These are phyloP conservation scores for Wickerhamomyces bisporus DNA, from an alignment of 805 yeast genomes.

Conservation along the genomic window DNA sequence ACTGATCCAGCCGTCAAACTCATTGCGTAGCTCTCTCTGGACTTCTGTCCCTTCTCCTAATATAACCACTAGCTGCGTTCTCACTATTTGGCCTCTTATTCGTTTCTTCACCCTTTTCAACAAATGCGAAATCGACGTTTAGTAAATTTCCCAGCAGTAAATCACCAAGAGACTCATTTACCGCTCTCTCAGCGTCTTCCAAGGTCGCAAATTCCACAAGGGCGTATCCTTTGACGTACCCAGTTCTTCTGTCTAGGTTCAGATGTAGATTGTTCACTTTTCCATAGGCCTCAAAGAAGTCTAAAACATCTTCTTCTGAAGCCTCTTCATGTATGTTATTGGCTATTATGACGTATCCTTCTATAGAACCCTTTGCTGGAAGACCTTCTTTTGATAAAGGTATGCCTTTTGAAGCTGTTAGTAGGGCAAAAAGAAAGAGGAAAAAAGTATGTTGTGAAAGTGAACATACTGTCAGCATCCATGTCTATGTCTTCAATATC, in stretches of 20 bases:
- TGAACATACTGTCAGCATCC: slow-evolving; percentile 5
- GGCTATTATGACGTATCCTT: slow-evolving; percentile 38
- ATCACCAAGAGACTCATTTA: slow-evolving; percentile 24
- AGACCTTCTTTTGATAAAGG: slow-evolving; percentile 12
- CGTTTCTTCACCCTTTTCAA: slow-evolving; percentile 13
- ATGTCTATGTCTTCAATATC: slow-evolving; percentile 3
- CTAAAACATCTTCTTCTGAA: slow-evolving; percentile 38
- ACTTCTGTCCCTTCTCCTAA: slow-evolving; percentile 1
- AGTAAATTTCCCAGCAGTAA: slow-evolving; percentile 30
- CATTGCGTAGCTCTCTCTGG: not conserved
- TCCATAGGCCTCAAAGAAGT: slow-evolving; percentile 38
- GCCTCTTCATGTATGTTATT: slow-evolving; percentile 40
- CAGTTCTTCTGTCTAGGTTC: slow-evolving; percentile 39
- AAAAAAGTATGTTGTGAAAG: no score
- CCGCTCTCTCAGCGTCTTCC: slow-evolving; percentile 31
- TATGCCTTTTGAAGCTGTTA: not conserved
- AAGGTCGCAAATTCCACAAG: slow-evolving; percentile 30
- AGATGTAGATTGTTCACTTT: slow-evolving; percentile 32
- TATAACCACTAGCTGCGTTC: not conserved
- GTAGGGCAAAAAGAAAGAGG: no score
- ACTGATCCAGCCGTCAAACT: no score
- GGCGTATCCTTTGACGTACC: slow-evolving; percentile 34
- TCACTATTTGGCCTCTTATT: not conserved
- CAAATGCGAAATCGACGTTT: slow-evolving; percentile 35
- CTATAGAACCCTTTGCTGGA: slow-evolving; percentile 16